Evolutionary conservation across 768 basidiomycete genomes (phyloP).

Genomic region (Tylopilus sp.): DNA sequence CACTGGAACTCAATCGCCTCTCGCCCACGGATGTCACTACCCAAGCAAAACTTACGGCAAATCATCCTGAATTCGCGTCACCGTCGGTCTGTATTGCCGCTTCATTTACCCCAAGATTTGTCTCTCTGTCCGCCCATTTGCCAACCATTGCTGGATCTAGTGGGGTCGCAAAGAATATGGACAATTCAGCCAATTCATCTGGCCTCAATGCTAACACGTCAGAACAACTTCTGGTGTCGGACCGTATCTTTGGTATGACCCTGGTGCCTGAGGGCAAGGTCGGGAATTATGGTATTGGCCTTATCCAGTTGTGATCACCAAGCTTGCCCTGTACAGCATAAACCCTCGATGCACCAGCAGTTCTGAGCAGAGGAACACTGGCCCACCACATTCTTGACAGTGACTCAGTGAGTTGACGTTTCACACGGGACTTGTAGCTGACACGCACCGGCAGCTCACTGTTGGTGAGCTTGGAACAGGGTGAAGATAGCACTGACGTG

Average conservation of each 20-base stretch:
- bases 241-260: constrained; percentile 94
- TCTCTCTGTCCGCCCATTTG: constrained; percentile 90
- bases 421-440: neutral
- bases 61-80: constrained; percentile 92
- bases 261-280: constrained; percentile 90
- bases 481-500: constrained; percentile 92
- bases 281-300: constrained; percentile 95
- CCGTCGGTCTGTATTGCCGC: constrained; percentile 90
- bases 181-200: constrained; percentile 78
- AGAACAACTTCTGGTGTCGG: constrained; percentile 89
- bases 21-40: constrained; percentile 91
- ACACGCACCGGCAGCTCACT: constrained; percentile 30
- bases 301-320: constrained; percentile 89
- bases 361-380: constrained; percentile 98
- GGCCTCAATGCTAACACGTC: constrained; percentile 99
- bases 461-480: constrained; percentile 88
- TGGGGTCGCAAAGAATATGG: constrained; percentile 95
- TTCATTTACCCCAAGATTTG: constrained; percentile 97
- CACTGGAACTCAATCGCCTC: constrained; percentile 86
- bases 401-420: constrained; percentile 47
- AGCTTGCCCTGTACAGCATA: constrained; percentile 78
- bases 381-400: constrained; percentile 89
- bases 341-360: constrained; percentile 85
- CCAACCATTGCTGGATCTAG: constrained; percentile 89
- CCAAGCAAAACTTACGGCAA: constrained; percentile 95